Percentiles rank a stretch among this genome's conserved stretches.
Evolutionary conservation across 129 eudicot genomes (phyloP).

Genomic region (Artemisia annua): DNA sequence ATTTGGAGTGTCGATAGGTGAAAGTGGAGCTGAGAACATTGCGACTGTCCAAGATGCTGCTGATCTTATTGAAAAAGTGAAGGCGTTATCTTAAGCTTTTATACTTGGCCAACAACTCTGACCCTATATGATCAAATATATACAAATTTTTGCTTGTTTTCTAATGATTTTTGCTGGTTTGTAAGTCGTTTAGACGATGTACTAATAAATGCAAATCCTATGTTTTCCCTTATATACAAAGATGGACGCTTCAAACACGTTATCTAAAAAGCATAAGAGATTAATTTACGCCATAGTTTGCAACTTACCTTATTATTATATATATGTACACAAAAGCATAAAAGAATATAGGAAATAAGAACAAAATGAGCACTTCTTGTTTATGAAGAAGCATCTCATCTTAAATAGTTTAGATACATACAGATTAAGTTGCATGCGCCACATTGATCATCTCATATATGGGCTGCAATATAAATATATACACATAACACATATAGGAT

Average conservation of each 20-base stretch:
- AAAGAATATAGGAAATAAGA: background rate
- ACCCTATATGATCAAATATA: background rate
- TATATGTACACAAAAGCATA: background rate
- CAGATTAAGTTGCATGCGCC: background rate
- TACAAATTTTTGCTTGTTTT: background rate
- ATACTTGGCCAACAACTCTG: background rate
- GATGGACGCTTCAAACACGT: slow-evolving; percentile 10
- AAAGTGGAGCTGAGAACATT: slow-evolving; percentile 62
- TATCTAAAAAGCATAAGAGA: background rate
- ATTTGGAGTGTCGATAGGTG: slow-evolving; percentile 63
- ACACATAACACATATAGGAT: background rate
- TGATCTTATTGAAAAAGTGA: slow-evolving; percentile 62
- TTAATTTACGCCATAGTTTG: no score
- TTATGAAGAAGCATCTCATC: background rate
- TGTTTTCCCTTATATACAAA: slow-evolving; percentile 3
- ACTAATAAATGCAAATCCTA: slow-evolving; percentile 23
- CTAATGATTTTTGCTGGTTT: slow-evolving; percentile 17
- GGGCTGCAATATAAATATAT: slow-evolving; percentile 14
- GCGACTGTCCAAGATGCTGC: slow-evolving; percentile 75
- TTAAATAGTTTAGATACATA: background rate
- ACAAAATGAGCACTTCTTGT: background rate
- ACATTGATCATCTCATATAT: slow-evolving; percentile 9
- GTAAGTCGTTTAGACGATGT: slow-evolving; percentile 13
- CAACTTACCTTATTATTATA: no score
- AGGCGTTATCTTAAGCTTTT: slow-evolving; percentile 36